Base-by-base conservation (phyloP, 352 stramenopile species). In the Phytophthora foliorum region DNA sequence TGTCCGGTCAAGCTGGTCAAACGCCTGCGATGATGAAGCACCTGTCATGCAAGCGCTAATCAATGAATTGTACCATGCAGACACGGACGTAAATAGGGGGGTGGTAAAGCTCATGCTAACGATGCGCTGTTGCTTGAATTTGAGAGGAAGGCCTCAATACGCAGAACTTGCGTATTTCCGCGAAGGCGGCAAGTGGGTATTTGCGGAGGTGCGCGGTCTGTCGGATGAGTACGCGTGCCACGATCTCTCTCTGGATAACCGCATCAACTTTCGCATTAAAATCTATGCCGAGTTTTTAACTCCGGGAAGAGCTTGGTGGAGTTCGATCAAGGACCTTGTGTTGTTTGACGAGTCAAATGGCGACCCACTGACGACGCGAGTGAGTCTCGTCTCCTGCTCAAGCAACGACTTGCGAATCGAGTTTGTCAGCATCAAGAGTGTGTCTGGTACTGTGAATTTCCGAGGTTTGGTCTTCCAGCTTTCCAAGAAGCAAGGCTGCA, bases 221-320 rank as follows among this genome's bases (percentile, higher is more conserved):
- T 27, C 24, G 16, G 39, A 14, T 17, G 39, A 16, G 36, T 46
- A 60, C 11, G 38, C 53, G 22, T 51, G 24, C 25, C 39, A 60
- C 39, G 53, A 60, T 24, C 45, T 60, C 36, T 60, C 38, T 27
- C 24, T 60, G 53, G 39, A 49, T 8, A 41, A 50, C 19, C 16
- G 16, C 17, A 21, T 17, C 17, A 39, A 46, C 21, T 38, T 60
- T 41, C 53, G 53, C 24, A 34, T 60, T 29, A 60, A 60, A 27
- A 24, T 50, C 13, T 25, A 25, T n/a, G 21, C 22, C 9, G 17
- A 27, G 22, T 3, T 19, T 32, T 29, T n/a, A 9, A 29, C 24
- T 4, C 10, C 39, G 4, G 38, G 22, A n/a, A 19, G 19, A 51
- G 24, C 36, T 16, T 50, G 53, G 36, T 60, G 53, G 53, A 24